These are phyloP conservation scores for Leishmania mexicana DNA, from an alignment of 208 protist genomes.

Conservation along the genomic window DNA sequence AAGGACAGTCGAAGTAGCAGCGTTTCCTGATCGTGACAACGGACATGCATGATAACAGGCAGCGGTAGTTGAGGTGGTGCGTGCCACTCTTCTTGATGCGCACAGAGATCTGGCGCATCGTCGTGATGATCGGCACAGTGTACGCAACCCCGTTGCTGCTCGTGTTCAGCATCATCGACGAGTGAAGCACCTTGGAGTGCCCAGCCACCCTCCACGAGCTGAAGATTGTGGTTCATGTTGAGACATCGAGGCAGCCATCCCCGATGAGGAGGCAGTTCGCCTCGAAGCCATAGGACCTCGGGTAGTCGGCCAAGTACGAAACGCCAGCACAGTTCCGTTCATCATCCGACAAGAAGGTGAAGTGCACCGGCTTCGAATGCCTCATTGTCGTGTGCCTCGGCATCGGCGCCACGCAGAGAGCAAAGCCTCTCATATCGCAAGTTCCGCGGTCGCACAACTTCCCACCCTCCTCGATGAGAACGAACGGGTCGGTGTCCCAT, in stretches of 20 bases:
- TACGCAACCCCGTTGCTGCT: conserved; percentile 51
- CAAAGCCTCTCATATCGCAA: conserved; percentile 70
- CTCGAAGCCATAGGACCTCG: conserved; percentile 10
- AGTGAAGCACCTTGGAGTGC: conserved; percentile 53
- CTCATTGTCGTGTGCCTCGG: conserved; percentile 50
- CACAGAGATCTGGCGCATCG: conserved; percentile 34
- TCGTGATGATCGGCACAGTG: conserved; percentile 46
- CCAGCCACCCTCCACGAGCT: conserved; percentile 33
- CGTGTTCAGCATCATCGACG: conserved; percentile 43
- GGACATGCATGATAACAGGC: conserved; percentile 32
- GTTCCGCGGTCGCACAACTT: conserved; percentile 63
- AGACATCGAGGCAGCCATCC: conserved; percentile 25
- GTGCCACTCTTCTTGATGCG: conserved; percentile 23
- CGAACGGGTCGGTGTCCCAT: conserved; percentile 63
- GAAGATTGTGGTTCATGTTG: conserved; percentile 40
- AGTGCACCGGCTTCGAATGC: conserved; percentile 55
- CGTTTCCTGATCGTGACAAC: conserved; percentile 36
- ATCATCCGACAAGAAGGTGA: conserved; percentile 50
- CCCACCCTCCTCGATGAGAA: conserved; percentile 48
- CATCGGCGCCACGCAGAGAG: conserved; percentile 42
- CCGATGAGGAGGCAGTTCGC: conserved; percentile 49
- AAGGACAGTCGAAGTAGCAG: conserved; percentile 14
- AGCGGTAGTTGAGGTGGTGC: conserved; percentile 31
- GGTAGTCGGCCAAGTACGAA: conserved; percentile 35
- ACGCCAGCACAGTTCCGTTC: conserved; percentile 46